phyloP scores from a whole-genome alignment of 2,329 filamentous ascomycete genomes.

The Scortechinia acanthostroma region DNA sequence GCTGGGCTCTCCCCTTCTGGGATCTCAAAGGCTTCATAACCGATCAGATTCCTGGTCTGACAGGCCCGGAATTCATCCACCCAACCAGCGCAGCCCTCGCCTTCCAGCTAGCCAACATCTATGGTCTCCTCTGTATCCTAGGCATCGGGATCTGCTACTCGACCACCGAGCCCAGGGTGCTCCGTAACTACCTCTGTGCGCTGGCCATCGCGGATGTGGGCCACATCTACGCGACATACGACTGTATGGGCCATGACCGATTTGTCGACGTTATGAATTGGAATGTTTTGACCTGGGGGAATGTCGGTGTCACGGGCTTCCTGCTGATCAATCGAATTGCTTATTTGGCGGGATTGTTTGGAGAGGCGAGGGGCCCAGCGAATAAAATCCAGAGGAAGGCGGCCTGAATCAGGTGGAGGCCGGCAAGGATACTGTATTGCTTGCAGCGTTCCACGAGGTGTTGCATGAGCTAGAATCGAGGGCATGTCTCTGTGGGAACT shows the following conservation, averaged over 20 bases:
- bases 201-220: conserved; percentile 22
- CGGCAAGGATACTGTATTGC: too few relatives aligned
- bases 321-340: conserved; percentile 5
- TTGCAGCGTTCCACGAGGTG: too few relatives aligned
- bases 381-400: too few relatives aligned
- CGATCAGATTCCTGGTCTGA: conserved; percentile 42
- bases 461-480: too few relatives aligned
- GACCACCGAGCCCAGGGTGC: conserved; percentile 57
- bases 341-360: background rate
- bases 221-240: conserved; percentile 20
- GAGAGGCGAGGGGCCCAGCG: background rate
- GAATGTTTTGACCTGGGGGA: conserved; percentile 18
- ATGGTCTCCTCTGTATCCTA: conserved; percentile 57
- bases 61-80: conserved; percentile 22
- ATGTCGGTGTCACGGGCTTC: conserved; percentile 13
- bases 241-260: conserved; percentile 13
- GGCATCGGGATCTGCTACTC: conserved; percentile 57
- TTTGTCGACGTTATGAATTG: conserved; percentile 13
- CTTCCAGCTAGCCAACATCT: conserved; percentile 64
- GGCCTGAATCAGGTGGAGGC: too few relatives aligned
- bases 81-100: conserved; percentile 46
- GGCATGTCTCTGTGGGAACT: too few relatives aligned
- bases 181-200: conserved; percentile 14
- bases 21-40: conserved; percentile 39
- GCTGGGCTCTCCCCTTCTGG: background rate